A percentile compares a stretch with the other conserved stretches of the same genome.
Evolutionary conservation across 2,329 filamentous ascomycete genomes (phyloP).

Genomic region (Trichophyton simii): DNA sequence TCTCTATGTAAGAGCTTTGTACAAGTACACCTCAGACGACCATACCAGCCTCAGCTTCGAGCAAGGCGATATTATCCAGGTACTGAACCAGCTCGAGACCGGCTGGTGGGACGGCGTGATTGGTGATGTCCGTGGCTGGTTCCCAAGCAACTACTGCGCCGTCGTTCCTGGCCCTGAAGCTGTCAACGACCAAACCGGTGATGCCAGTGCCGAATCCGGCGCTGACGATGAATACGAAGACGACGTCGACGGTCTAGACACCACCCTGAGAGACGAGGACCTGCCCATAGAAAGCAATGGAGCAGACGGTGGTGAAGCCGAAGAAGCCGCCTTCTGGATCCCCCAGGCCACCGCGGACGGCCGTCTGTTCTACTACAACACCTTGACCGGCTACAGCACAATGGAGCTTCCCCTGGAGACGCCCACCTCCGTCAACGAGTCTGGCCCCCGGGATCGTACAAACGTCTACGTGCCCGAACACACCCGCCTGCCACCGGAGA

Average conservation of each 20-base stretch:
- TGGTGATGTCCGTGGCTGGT: constrained; percentile 93
- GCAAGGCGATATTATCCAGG: constrained; percentile 93
- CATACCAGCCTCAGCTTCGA: constrained; percentile 93
- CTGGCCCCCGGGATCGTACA: constrained; percentile 74
- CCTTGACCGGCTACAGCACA: constrained; percentile 84
- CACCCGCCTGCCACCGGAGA: constrained; percentile 75
- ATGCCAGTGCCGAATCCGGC: constrained; percentile 37
- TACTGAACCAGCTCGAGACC: constrained; percentile 94
- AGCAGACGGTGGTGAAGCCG: constrained; percentile 46
- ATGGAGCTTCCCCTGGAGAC: constrained; percentile 95
- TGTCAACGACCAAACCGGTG: constrained; percentile 33
- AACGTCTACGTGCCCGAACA: constrained; percentile 81
- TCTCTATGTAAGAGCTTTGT: constrained; percentile 85
- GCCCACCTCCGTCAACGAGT: constrained; percentile 65
- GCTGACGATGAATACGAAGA: constrained; percentile 51
- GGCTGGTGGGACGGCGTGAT: constrained; percentile 99
- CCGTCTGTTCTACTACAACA: constrained; percentile 94
- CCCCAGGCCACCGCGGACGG: constrained; percentile 92
- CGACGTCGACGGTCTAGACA: constrained; percentile 52
- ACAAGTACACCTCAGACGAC: constrained; percentile 97
- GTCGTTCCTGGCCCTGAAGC: constrained; percentile 68
- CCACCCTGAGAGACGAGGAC: constrained; percentile 48
- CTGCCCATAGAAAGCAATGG: constrained; percentile 57
- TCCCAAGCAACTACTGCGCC: constrained; percentile 96
- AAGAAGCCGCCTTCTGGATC: constrained; percentile 94